Evolutionary conservation across 2,329 filamentous ascomycete species (phyloP), one percentile per base, ranked within the genome.

Genomic region (Exophiala phaeomuriformis): DNA sequence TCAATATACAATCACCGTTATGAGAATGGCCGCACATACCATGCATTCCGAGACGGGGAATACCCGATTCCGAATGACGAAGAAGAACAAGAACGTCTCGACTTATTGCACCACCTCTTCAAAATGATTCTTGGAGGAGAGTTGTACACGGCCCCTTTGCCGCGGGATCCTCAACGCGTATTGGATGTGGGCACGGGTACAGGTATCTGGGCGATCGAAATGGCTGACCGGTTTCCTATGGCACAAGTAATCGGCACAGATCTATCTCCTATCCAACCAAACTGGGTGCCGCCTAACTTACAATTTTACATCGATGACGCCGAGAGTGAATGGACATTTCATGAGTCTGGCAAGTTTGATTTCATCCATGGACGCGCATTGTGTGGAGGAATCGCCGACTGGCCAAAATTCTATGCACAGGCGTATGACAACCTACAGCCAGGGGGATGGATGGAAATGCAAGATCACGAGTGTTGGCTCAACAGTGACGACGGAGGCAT

Each of bases 351-450:
- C 1, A 53, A 58, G 6, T 70, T 68, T 51, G 68, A 70, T 47
- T 66, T 66, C 40, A 68, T 70, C 27, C 65, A 67, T 40, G 49
- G 49, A 8, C 73, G 81, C 3, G 74, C 78, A 51, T 77, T 77
- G 1, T 75, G 77, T 10, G 75, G 78, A 70, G 77, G 75, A 1
- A 76, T 83, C 54, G 76, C 73, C 47, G 72, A 83, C 61, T 83
- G 79, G 79, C 71, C 71, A 12, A 65, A 66, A 9, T 71, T 1
- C 68, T 73, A 39, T 42, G 36, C 44, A 7, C 50, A 56, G 42
- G 49, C 61, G 44, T 62, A 60, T 37, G 50, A 61, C 1, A 59
- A 63, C 41, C 59, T 53, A 33, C 40, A 62, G 10, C 71, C 72
- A 0, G 74, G 71, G 12, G 73, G 71, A 19, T 72, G 65, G 61